Evolutionary conservation across 495 filamentous ascomycete species (phyloP).

Genomic region (Lasiosphaeria miniovina): DNA sequence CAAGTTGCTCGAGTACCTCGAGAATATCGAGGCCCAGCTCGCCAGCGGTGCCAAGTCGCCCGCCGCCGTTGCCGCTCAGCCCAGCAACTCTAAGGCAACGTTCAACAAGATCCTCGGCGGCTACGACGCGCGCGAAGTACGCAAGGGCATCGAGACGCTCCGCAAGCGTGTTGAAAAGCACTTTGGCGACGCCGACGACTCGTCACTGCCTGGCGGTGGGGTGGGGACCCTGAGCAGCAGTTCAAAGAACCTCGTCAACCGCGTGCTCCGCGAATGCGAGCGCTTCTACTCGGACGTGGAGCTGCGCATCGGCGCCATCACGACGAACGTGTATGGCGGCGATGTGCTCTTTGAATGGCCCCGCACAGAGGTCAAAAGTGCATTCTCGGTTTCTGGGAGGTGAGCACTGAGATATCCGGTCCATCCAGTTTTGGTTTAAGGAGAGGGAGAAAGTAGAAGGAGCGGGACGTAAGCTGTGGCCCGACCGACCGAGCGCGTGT

Average conservation of each 20-base stretch:
- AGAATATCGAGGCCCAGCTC: slow-evolving; percentile 73
- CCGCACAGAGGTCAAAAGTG: slow-evolving; percentile 48
- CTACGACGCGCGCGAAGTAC: slow-evolving; percentile 79
- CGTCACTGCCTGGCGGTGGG: slow-evolving; percentile 2
- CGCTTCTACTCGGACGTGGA: slow-evolving; percentile 69
- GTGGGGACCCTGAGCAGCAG: background rate
- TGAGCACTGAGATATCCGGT: slow-evolving; percentile 12
- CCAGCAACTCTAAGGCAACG: slow-evolving; percentile 71
- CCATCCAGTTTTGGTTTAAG: too few relatives aligned
- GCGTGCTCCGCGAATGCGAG: slow-evolving; percentile 81
- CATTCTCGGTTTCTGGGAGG: slow-evolving; percentile 44
- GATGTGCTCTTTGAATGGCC: slow-evolving; percentile 56
- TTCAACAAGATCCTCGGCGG: slow-evolving; percentile 80
- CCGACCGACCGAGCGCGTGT: too few relatives aligned
- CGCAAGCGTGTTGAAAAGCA: slow-evolving; percentile 93
- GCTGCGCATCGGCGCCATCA: slow-evolving; percentile 64
- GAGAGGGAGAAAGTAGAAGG: too few relatives aligned
- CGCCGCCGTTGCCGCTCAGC: slow-evolving; percentile 60
- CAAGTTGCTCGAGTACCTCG: slow-evolving; percentile 84
- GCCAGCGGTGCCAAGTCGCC: slow-evolving; percentile 40
- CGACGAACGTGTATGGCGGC: slow-evolving; percentile 53
- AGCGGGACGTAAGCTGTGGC: too few relatives aligned
- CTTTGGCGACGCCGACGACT: slow-evolving; percentile 76
- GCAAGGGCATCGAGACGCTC: slow-evolving; percentile 78
- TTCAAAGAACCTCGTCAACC: slow-evolving; percentile 58